phyloP scores from a whole-genome alignment of 2,329 filamentous ascomycete genomes.

The Fusarium papillatum region DNA sequence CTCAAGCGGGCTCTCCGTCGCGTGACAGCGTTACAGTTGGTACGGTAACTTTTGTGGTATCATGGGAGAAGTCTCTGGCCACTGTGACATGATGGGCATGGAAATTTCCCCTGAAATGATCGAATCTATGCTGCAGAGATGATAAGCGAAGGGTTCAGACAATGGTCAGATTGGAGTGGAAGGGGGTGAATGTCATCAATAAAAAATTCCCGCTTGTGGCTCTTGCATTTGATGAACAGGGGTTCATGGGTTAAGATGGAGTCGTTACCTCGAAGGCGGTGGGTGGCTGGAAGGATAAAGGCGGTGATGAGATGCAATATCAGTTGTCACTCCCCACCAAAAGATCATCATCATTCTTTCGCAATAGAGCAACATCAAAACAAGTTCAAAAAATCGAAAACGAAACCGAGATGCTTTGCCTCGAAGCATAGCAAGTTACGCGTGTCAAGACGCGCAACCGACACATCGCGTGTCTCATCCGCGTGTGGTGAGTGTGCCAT shows the following conservation, averaged over 20 bases:
- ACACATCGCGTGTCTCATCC: conserved; percentile 15
- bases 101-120: conserved; percentile 13
- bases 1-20: conserved; percentile 10
- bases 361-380: background rate
- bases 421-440: background rate
- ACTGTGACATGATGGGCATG: conserved; percentile 10
- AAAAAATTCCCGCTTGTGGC: conserved; percentile 7
- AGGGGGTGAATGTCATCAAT: conserved; percentile 15
- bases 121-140: conserved; percentile 3
- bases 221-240: conserved; percentile 27
- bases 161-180: conserved; percentile 13
- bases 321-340: background rate
- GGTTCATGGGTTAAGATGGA: conserved; percentile 31
- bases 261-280: background rate
- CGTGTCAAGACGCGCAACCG: conserved; percentile 29
- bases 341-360: background rate
- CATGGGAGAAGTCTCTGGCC: conserved; percentile 1
- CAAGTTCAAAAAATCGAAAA: background rate
- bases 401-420: conserved; percentile 8
- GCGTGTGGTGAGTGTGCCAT: conserved; percentile 9
- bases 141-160: conserved; percentile 8
- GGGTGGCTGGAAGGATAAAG: conserved; percentile 17
- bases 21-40: conserved; percentile 24
- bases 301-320: conserved; percentile 25
- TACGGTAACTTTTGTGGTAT: background rate